A percentile compares a stretch with the other conserved stretches of the same genome.
Conservation (phyloP, 192 early-diverging fungal genomes). For the Spinellus fusiger region DNA sequence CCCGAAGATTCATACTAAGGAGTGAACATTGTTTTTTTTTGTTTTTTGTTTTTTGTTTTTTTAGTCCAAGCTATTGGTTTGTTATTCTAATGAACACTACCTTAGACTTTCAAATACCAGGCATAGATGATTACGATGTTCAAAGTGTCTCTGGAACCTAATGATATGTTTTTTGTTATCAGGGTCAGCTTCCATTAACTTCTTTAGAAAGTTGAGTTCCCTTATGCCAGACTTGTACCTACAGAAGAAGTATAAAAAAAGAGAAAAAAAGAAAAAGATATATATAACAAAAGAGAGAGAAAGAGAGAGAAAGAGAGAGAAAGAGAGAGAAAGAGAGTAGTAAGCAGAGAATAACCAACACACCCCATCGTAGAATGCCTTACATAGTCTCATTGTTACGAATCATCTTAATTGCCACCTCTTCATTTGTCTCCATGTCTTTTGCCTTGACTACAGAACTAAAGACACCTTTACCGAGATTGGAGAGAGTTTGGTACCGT, state of each 20-base stretch:
- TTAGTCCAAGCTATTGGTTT: neutral
- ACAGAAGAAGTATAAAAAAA: neutral
- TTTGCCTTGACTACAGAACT: slow-evolving; percentile 86
- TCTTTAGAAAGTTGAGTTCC: slow-evolving; percentile 86
- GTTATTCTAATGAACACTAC: slow-evolving; percentile 21
- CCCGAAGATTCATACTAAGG: slow-evolving; percentile 79
- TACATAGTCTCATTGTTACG: slow-evolving; percentile 93
- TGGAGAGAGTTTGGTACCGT: slow-evolving; percentile 81
- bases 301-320: too few relatives aligned
- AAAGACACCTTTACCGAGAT: slow-evolving; percentile 93
- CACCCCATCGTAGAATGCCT: slow-evolving; percentile 14
- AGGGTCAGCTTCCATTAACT: slow-evolving; percentile 79
- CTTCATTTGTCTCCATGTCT: slow-evolving; percentile 66
- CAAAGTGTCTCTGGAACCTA: slow-evolving; percentile 77
- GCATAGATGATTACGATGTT: slow-evolving; percentile 87
- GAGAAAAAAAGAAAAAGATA: neutral
- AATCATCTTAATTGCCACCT: slow-evolving; percentile 95
- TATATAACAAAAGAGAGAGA: neutral
- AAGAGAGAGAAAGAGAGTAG: neutral
- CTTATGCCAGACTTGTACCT: slow-evolving; percentile 83
- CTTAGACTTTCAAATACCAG: slow-evolving; percentile 91
- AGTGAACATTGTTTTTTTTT: too few relatives aligned
- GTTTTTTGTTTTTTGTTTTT: too few relatives aligned
- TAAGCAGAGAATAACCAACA: neutral
- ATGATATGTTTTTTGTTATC: slow-evolving; percentile 87